Conservation (phyloP, 768 basidiomycete genomes). For the Fistulinella prunicolor region DNA sequence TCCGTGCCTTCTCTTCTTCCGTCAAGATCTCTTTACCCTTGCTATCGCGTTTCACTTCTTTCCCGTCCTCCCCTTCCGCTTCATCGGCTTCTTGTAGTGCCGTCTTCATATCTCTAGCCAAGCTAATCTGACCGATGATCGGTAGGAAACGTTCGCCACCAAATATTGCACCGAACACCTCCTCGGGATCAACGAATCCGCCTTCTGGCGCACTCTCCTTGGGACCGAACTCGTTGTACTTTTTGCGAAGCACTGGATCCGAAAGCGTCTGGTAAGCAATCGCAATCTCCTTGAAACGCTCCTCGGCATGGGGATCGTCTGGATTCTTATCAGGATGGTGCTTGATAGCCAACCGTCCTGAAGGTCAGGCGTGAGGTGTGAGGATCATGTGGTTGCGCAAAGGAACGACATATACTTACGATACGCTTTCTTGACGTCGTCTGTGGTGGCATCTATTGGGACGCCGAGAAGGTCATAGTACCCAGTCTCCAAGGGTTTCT, state of each 20-base stretch:
- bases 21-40: slow-evolving; percentile 53
- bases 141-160: slow-evolving; percentile 84
- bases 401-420: slow-evolving; percentile 38
- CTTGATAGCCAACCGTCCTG: slow-evolving; percentile 84
- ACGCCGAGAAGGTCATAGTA: slow-evolving; percentile 88
- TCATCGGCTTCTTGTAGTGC: slow-evolving; percentile 87
- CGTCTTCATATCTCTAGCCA: slow-evolving; percentile 90
- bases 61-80: slow-evolving; percentile 46
- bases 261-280: slow-evolving; percentile 88
- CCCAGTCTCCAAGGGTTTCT: slow-evolving; percentile 82
- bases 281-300: slow-evolving; percentile 87
- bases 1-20: slow-evolving; percentile 71
- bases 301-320: slow-evolving; percentile 80
- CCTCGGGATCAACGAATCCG: slow-evolving; percentile 85
- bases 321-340: slow-evolving; percentile 93
- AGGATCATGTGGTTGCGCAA: no score
- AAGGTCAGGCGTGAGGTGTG: background rate
- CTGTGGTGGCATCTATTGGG: slow-evolving; percentile 66
- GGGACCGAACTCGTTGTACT: slow-evolving; percentile 90
- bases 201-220: slow-evolving; percentile 81
- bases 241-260: slow-evolving; percentile 68
- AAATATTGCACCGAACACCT: slow-evolving; percentile 79
- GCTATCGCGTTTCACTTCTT: slow-evolving; percentile 45
- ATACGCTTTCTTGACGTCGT: slow-evolving; percentile 91
- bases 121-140: slow-evolving; percentile 85